Evolutionary conservation across 257 asterid genomes (phyloP), one percentile per base, ranked within the genome.

Genomic region (Asclepias syriaca): DNA sequence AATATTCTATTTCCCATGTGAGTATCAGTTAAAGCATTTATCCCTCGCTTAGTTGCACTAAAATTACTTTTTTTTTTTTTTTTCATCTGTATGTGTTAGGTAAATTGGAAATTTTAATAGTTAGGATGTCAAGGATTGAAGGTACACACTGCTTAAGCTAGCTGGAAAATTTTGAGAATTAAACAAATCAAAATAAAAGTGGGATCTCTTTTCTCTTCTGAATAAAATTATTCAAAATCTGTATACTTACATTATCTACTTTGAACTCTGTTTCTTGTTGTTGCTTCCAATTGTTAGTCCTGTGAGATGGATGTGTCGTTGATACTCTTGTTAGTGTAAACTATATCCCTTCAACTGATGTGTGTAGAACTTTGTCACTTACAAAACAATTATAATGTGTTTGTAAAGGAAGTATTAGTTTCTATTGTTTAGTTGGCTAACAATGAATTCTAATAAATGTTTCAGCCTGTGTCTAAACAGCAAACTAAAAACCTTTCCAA

Each of bases 401-500:
- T 29, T 4, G 12, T 5, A 11, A 32, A 22, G 45, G 2, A 24
- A 5, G 45, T 13, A 7, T 5, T 21, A 29, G 8, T 59, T 48
- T 71, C 65, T 49, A 48, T 57, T 54, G 46, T 59, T 56, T 68
- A n/a, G 63, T 27, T 29, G 22, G 55, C 58, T 51, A 34, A 69
- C 39, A n/a, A 29, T 34, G 32, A 1, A 15, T 63, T 40, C 22
- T 50, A 4, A n/a, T 49, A 0, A 3, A 32, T n/a, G 53, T 77
- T 77, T 68, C 85, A 83, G 96, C 66, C 54, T 78, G 72, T 75
- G 53, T 32, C 29, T 6, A 76, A 76, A 79, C 77, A 54, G 79
- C 87, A 85, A 82, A 74, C 72, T 24, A 81, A 77, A 80, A 81
- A 76, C 39, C n/a, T 79, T 51, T 69, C 93, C 3, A 93, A 93